A percentile compares a stretch with the other conserved stretches of the same genome.
These are phyloP conservation scores for Protostelium mycophagum DNA, from an alignment of 78 protist species.

Conservation along the genomic window DNA sequence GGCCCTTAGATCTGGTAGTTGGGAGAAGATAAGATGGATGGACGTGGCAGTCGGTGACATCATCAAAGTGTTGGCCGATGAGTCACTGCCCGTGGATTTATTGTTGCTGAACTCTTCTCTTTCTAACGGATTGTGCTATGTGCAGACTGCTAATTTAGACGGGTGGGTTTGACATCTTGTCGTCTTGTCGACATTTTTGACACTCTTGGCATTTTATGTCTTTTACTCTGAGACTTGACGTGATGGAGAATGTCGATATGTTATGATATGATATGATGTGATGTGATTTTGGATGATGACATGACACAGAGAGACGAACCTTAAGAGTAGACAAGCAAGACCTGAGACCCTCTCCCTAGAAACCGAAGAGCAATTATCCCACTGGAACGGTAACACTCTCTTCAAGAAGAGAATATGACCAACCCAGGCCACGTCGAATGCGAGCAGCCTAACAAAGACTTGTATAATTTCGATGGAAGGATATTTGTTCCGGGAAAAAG, in stretches of 20 bases:
- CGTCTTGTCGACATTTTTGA: too few relatives aligned
- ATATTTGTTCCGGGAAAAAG: background rate
- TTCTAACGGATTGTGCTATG: constrained; percentile 78
- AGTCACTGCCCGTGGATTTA: constrained; percentile 84
- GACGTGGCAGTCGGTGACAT: constrained; percentile 45
- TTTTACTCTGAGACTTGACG: background rate
- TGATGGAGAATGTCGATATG: background rate
- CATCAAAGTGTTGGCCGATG: constrained; percentile 43
- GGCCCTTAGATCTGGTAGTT: background rate
- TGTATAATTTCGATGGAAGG: constrained; percentile 55
- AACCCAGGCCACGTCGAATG: constrained; percentile 10
- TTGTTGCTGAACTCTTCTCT: constrained; percentile 59
- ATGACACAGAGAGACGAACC: constrained; percentile 48
- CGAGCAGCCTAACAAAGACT: constrained; percentile 52
- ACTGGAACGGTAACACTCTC: too few relatives aligned
- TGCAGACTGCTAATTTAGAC: constrained; percentile 92
- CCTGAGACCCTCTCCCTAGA: constrained; percentile 33
- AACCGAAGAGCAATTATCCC: too few relatives aligned
- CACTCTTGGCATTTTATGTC: background rate
- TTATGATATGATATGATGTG: too few relatives aligned
- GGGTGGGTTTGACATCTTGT: too few relatives aligned
- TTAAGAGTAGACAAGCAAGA: constrained; percentile 49
- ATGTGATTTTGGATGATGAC: background rate
- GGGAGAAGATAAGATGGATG: constrained; percentile 18
- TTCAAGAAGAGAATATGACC: background rate